Conservation (phyloP, 2,329 filamentous ascomycete species). For the Diaporthe capsici region DNA sequence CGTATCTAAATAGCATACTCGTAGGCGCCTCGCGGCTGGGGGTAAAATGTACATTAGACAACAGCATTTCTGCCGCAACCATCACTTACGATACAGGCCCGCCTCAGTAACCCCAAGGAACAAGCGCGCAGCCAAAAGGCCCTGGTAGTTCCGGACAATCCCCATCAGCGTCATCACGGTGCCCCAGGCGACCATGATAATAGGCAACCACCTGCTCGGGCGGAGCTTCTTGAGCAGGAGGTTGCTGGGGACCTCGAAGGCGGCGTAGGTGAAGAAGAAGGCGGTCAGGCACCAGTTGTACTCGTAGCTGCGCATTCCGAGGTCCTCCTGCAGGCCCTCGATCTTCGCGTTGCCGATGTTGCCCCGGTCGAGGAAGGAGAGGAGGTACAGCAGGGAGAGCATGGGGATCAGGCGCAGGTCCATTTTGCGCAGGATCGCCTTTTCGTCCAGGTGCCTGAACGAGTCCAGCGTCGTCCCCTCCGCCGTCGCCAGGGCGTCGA, state of each 20-base stretch:
- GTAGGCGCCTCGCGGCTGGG: conserved; percentile 34
- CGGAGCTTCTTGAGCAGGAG: conserved; percentile 80
- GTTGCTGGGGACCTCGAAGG: conserved; percentile 85
- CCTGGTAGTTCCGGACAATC: conserved; percentile 63
- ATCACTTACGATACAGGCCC: conserved; percentile 66
- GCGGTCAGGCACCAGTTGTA: conserved; percentile 80
- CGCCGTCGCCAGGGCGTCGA: conserved; percentile 41
- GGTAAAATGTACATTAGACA: conserved; percentile 59
- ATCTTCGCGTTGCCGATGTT: conserved; percentile 80
- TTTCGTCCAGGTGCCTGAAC: conserved; percentile 65
- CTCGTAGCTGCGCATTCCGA: conserved; percentile 72
- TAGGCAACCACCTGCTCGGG: conserved; percentile 81
- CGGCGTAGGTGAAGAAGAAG: conserved; percentile 86
- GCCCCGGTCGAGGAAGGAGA: conserved; percentile 78
- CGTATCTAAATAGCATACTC: conserved; percentile 51
- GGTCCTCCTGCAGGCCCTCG: conserved; percentile 65
- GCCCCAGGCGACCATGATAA: conserved; percentile 78
- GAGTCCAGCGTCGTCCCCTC: conserved; percentile 43
- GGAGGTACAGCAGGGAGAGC: conserved; percentile 77
- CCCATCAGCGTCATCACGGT: conserved; percentile 66
- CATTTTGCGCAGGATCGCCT: conserved; percentile 71
- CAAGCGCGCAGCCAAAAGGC: conserved; percentile 65
- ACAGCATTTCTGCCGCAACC: conserved; percentile 55
- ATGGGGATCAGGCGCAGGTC: conserved; percentile 68
- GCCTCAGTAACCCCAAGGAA: conserved; percentile 77